Conservation (phyloP, 306 rosid species). For the Arachis stenosperma region DNA sequence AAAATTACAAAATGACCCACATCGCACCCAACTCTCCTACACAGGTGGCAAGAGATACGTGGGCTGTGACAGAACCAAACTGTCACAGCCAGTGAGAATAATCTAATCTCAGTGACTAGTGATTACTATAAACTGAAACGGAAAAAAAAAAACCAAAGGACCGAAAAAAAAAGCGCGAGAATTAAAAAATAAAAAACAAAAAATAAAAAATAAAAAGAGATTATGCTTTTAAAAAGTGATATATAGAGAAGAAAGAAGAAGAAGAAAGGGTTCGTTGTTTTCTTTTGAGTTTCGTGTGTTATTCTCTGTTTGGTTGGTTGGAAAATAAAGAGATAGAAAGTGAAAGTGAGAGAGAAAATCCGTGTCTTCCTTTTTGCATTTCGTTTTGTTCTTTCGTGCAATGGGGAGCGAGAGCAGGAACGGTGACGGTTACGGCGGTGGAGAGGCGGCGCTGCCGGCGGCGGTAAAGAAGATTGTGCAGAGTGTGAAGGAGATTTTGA, state of each 20-base stretch:
- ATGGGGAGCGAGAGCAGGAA: slow-evolving; percentile 41
- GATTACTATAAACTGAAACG: slow-evolving; percentile 28
- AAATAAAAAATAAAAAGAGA: slow-evolving; percentile 1
- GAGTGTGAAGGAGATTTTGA: slow-evolving; percentile 46
- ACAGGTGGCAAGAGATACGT: slow-evolving; percentile 7
- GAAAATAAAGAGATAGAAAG: slow-evolving; percentile 13
- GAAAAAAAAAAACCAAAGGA: not conserved
- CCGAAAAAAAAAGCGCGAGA: slow-evolving; percentile 29
- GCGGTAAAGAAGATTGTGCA: slow-evolving; percentile 28
- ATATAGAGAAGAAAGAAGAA: not conserved
- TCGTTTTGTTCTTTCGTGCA: not conserved
- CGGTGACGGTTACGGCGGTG: not conserved
- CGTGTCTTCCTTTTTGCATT: too few relatives aligned
- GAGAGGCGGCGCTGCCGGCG: not conserved
- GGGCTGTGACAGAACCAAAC: not conserved
- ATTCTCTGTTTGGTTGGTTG: slow-evolving; percentile 28
- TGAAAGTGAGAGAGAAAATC: not conserved
- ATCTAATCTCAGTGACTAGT: not conserved
- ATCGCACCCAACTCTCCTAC: not conserved
- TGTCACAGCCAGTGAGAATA: slow-evolving; percentile 8
- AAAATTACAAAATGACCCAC: too few relatives aligned
- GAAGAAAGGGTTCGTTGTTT: not conserved
- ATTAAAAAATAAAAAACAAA: not conserved
- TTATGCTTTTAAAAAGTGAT: not conserved
- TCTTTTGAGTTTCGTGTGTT: not conserved